Evolutionary conservation across 352 stramenopile genomes (phyloP).

Genomic region (Phytophthora agathidicida): DNA sequence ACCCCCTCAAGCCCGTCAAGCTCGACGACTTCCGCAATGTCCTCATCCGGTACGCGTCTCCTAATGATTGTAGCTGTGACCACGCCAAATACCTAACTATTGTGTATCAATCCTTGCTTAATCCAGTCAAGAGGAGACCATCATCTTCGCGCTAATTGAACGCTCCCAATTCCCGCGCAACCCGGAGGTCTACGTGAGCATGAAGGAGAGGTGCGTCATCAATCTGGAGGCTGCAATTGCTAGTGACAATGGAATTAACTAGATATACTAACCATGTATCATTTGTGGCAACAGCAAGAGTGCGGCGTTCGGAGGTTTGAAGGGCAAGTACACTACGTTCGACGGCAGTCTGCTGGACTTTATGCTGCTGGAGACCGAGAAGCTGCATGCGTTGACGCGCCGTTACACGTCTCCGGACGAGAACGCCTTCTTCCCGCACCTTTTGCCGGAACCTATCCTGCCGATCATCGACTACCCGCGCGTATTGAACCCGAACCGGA

Average conservation of each 20-base stretch:
- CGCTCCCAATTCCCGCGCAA: conserved; percentile 97
- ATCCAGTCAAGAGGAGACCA: conserved; percentile 96
- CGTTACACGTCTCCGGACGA: conserved; percentile 99
- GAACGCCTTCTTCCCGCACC: conserved; percentile 97
- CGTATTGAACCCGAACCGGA: conserved; percentile 93
- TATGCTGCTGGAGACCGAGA: conserved; percentile 98
- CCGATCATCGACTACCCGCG: conserved; percentile 92
- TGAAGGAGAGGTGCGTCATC: conserved; percentile 66
- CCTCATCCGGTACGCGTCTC: conserved; percentile 66
- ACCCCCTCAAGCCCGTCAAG: conserved; percentile 75
- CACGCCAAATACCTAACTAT: too few species aligned
- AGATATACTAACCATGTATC: not conserved
- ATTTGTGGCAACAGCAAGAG: conserved; percentile 48
- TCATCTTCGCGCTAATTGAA: conserved; percentile 99
- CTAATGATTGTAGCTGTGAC: too few species aligned
- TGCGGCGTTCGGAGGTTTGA: conserved; percentile 76
- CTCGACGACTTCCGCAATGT: conserved; percentile 90
- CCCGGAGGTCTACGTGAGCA: conserved; percentile 93
- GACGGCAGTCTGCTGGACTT: conserved; percentile 93
- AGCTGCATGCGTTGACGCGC: conserved; percentile 92
- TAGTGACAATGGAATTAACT: not conserved
- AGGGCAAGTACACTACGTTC: conserved; percentile 88
- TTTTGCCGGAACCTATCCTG: conserved; percentile 92
- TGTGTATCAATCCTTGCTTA: not conserved
- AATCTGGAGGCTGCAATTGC: not conserved